phyloP scores from a whole-genome alignment of 2,329 filamentous ascomycete species.

The Verticillium alfalfae region DNA sequence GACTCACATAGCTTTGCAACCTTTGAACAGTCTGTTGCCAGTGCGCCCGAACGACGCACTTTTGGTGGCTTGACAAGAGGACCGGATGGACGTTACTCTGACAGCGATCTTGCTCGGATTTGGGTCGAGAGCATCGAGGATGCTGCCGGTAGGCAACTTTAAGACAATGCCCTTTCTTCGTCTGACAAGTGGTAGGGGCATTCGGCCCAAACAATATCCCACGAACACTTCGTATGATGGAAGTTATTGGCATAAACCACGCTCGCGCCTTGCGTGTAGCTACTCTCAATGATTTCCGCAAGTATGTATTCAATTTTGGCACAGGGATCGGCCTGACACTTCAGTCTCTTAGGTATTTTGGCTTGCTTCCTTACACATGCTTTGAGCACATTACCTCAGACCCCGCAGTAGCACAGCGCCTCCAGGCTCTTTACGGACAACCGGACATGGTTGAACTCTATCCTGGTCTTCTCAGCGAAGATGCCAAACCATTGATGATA shows the following conservation, averaged over 20 bases:
- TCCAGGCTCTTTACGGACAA: conserved; percentile 50
- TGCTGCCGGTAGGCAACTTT: background rate
- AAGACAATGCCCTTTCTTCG: background rate
- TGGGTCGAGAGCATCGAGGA: conserved; percentile 49
- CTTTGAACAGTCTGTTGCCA: conserved; percentile 31
- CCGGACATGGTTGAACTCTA: conserved; percentile 60
- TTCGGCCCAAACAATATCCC: conserved; percentile 52
- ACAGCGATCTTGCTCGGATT: conserved; percentile 51
- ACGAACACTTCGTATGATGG: conserved; percentile 48
- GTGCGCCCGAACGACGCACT: conserved; percentile 45
- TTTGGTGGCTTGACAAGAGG: conserved; percentile 45
- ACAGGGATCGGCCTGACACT: background rate
- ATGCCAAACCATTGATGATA: conserved; percentile 43
- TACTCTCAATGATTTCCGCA: conserved; percentile 57
- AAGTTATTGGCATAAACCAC: conserved; percentile 56
- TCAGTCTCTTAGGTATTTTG: conserved; percentile 36
- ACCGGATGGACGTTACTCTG: conserved; percentile 41
- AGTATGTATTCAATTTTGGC: conserved; percentile 14
- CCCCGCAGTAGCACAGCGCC: conserved; percentile 43
- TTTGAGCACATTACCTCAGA: conserved; percentile 57
- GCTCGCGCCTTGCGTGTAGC: conserved; percentile 52
- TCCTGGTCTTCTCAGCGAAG: conserved; percentile 32
- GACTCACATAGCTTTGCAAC: conserved; percentile 11
- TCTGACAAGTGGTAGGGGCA: conserved; percentile 21
- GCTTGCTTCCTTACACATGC: conserved; percentile 45